A percentile compares a stretch with the other conserved stretches of the same genome.
Evolutionary conservation across 495 filamentous ascomycete genomes (phyloP).

Genomic region (Hyaloscypha bicolor): DNA sequence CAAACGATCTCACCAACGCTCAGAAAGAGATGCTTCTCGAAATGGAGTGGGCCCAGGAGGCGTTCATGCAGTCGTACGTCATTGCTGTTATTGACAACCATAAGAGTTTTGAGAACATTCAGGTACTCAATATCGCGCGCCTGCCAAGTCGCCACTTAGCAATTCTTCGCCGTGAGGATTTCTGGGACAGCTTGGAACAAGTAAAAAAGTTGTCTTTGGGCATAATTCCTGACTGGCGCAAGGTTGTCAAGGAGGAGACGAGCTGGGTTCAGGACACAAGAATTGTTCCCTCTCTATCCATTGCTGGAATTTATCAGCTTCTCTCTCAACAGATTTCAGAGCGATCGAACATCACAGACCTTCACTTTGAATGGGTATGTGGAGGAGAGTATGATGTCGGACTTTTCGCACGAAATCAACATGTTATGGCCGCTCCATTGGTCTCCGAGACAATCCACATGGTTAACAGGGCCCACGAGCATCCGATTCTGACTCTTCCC

Average conservation of each 20-base stretch:
- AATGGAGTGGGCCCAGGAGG: constrained; percentile 58
- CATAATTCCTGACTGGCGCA: constrained; percentile 58
- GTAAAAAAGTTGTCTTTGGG: constrained; percentile 47
- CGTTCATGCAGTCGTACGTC: constrained; percentile 58
- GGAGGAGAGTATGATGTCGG: constrained; percentile 60
- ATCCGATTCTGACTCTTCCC: constrained; percentile 37
- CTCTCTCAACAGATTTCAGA: constrained; percentile 43
- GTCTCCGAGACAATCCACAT: constrained; percentile 44
- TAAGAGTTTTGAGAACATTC: constrained; percentile 42
- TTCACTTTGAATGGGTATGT: constrained; percentile 57
- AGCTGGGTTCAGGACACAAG: constrained; percentile 39
- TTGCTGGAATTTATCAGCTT: constrained; percentile 44
- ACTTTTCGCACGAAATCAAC: constrained; percentile 49
- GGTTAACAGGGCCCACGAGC: constrained; percentile 39
- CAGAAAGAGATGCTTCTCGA: constrained; percentile 61
- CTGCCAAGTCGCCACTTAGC: constrained; percentile 51
- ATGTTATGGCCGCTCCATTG: constrained; percentile 56
- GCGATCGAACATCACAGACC: constrained; percentile 44
- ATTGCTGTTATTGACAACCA: constrained; percentile 54
- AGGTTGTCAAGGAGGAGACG: constrained; percentile 41
- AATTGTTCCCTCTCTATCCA: constrained; percentile 46
- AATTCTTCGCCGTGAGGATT: constrained; percentile 45
- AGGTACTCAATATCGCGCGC: constrained; percentile 51
- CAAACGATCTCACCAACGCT: constrained; percentile 46
- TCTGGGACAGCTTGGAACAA: constrained; percentile 52